A percentile compares a stretch with the other conserved stretches of the same genome.
These are phyloP conservation scores for Vanrija pseudolonga DNA, from an alignment of 1,284 basidiomycete genomes.

Conservation along the genomic window DNA sequence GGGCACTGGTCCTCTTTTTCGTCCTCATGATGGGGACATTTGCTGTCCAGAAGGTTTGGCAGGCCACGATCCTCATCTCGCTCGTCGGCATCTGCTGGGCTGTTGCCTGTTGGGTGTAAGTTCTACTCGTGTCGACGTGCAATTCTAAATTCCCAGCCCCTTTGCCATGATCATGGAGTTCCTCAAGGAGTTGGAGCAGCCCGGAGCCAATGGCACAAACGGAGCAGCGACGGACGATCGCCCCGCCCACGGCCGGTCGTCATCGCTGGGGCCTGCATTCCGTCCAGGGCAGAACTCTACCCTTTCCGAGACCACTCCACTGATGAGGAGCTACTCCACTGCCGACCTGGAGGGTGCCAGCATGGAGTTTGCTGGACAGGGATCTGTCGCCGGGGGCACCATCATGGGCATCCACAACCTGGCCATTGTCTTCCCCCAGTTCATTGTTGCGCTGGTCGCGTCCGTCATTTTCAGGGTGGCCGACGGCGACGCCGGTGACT, in stretches of 20 bases:
- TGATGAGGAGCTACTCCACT: slow-evolving; percentile 63
- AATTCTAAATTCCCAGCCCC: slow-evolving; percentile 19
- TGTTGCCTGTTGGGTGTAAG: slow-evolving; percentile 80
- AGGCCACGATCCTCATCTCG: slow-evolving; percentile 76
- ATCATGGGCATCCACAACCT: slow-evolving; percentile 94
- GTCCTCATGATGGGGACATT: slow-evolving; percentile 75
- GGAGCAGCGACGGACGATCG: too few species aligned
- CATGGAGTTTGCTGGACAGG: slow-evolving; percentile 53
- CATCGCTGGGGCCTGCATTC: too few species aligned
- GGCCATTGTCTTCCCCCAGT: slow-evolving; percentile 87
- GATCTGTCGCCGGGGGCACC: slow-evolving; percentile 79
- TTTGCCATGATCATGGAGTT: slow-evolving; percentile 84
- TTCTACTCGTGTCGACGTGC: slow-evolving; percentile 2
- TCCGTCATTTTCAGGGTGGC: slow-evolving; percentile 81
- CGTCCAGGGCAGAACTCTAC: background rate
- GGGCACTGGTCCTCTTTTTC: slow-evolving; percentile 73
- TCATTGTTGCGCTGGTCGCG: slow-evolving; percentile 83
- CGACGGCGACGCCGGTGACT: slow-evolving; percentile 51
- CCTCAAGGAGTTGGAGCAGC: slow-evolving; percentile 66
- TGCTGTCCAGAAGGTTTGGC: slow-evolving; percentile 69
- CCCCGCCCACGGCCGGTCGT: too few species aligned
- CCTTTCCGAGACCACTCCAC: slow-evolving; percentile 60
- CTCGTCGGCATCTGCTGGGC: slow-evolving; percentile 90
- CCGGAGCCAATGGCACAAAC: background rate
- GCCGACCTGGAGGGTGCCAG: slow-evolving; percentile 50